A percentile compares a stretch with the other conserved stretches of the same genome.
These are phyloP conservation scores for Neocucurbitaria cava DNA, from an alignment of 2,329 filamentous ascomycete genomes.

Conservation along the genomic window DNA sequence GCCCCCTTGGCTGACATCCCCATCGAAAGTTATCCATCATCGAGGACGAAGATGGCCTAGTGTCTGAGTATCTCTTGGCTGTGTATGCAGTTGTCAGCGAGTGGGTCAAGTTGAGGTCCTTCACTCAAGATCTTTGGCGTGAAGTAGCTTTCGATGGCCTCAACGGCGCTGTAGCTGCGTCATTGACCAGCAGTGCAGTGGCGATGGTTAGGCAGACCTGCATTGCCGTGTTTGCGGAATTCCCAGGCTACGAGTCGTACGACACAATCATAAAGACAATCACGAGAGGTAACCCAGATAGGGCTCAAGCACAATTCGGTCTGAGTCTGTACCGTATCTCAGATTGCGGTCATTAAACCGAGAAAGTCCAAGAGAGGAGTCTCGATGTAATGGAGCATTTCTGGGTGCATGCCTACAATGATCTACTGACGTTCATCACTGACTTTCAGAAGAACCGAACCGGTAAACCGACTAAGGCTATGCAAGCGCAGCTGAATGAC, in stretches of 20 bases:
- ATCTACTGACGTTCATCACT: constrained; percentile 54
- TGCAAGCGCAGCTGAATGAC: constrained; percentile 48
- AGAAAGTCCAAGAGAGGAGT: constrained; percentile 21
- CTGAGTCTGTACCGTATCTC: constrained; percentile 20
- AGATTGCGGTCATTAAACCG: constrained; percentile 11
- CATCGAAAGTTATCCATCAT: constrained; percentile 56
- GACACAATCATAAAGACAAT: constrained; percentile 53
- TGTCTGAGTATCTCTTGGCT: constrained; percentile 56
- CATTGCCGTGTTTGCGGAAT: constrained; percentile 54
- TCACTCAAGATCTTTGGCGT: constrained; percentile 52
- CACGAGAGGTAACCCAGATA: constrained; percentile 48
- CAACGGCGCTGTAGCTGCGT: constrained; percentile 56
- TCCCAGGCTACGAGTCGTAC: constrained; percentile 55
- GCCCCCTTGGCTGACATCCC: constrained; percentile 48
- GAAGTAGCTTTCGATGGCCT: constrained; percentile 55
- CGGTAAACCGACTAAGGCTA: constrained; percentile 56
- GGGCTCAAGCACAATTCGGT: constrained; percentile 53
- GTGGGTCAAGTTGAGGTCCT: constrained; percentile 50
- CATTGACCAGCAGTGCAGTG: constrained; percentile 53
- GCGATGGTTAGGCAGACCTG: constrained; percentile 51
- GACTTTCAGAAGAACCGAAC: constrained; percentile 56
- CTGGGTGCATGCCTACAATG: constrained; percentile 52
- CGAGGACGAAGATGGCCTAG: constrained; percentile 45
- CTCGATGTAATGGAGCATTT: constrained; percentile 56
- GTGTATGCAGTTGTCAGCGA: constrained; percentile 49